Evolutionary conservation across 1,139 yeast genomes (phyloP).

Genomic region (Lodderomyces orthopsilosis): DNA sequence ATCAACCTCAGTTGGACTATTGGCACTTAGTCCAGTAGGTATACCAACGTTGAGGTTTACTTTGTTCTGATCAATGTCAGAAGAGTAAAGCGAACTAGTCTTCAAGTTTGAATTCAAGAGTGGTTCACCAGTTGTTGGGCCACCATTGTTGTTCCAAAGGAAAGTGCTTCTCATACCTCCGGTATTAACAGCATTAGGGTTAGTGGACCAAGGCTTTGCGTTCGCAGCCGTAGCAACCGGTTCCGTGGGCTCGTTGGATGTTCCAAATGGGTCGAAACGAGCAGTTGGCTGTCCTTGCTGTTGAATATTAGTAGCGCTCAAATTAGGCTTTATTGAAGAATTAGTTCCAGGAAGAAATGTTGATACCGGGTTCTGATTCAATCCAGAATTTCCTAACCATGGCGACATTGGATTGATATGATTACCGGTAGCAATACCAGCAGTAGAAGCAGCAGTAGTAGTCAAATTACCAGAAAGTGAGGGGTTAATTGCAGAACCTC

Average conservation of each 20-base stretch:
- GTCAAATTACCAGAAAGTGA: background rate
- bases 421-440: conserved; percentile 2
- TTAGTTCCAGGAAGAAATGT: background rate
- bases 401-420: conserved; percentile 10
- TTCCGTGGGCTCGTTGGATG: conserved; percentile 9
- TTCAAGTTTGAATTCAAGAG: conserved; percentile 6
- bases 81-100: conserved; percentile 9
- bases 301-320: background rate
- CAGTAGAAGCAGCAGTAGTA: background rate
- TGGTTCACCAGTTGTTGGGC: conserved; percentile 5
- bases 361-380: conserved; percentile 10
- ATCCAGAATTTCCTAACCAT: conserved; percentile 15
- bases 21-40: background rate
- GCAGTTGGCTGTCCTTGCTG: conserved; percentile 5
- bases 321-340: conserved; percentile 2
- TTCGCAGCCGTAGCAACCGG: conserved; percentile 9
- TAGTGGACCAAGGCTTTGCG: conserved; percentile 23
- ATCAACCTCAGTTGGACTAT: conserved; percentile 8
- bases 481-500: conserved; percentile 3
- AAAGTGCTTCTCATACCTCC: conserved; percentile 20
- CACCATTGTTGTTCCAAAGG: conserved; percentile 27
- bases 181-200: conserved; percentile 6
- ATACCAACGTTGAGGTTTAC: background rate
- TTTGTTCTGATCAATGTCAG: background rate
- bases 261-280: conserved; percentile 14